Evolutionary conservation across 306 rosid genomes (phyloP).

Genomic region (Canavalia gladiata): DNA sequence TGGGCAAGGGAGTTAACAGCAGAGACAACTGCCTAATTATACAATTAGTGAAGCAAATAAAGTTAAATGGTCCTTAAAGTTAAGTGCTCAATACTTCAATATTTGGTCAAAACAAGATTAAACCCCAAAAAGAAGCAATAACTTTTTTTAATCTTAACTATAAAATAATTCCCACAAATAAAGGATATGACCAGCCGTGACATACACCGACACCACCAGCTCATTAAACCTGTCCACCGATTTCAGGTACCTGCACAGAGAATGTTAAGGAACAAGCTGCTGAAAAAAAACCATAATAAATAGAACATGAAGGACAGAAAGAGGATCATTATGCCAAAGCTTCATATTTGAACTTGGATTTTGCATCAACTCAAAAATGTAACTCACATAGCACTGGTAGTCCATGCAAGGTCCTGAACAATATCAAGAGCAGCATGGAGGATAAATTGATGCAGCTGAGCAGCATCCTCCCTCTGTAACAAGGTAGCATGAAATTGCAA

Average conservation of each 20-base stretch:
- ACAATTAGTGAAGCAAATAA: slow-evolving; percentile 5
- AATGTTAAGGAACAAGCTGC: slow-evolving; percentile 28
- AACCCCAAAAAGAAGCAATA: background rate
- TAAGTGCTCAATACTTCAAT: slow-evolving; percentile 12
- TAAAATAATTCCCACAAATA: slow-evolving; percentile 27
- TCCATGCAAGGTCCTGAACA: slow-evolving; percentile 99
- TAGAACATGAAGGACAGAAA: slow-evolving; percentile 18
- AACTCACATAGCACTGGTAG: slow-evolving; percentile 96
- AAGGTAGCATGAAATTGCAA: slow-evolving; percentile 36
- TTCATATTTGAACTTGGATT: background rate
- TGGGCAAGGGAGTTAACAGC: slow-evolving; percentile 19
- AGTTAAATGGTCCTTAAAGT: slow-evolving; percentile 11
- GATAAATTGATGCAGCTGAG: slow-evolving; percentile 96
- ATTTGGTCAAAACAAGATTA: slow-evolving; percentile 21
- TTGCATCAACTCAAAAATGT: background rate
- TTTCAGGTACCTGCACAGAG: slow-evolving; percentile 89
- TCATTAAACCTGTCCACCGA: slow-evolving; percentile 93
- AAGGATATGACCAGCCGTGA: slow-evolving; percentile 99
- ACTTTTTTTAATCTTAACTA: slow-evolving; percentile 5
- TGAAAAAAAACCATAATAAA: slow-evolving; percentile 25
- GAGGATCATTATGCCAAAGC: background rate
- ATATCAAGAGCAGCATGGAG: slow-evolving; percentile 95
- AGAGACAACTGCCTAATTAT: slow-evolving; percentile 16
- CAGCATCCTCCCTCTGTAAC: slow-evolving; percentile 94
- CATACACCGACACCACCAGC: slow-evolving; percentile 88